Evolutionary conservation across 2,329 filamentous ascomycete species (phyloP).

Genomic region (Graphilbum sp.): DNA sequence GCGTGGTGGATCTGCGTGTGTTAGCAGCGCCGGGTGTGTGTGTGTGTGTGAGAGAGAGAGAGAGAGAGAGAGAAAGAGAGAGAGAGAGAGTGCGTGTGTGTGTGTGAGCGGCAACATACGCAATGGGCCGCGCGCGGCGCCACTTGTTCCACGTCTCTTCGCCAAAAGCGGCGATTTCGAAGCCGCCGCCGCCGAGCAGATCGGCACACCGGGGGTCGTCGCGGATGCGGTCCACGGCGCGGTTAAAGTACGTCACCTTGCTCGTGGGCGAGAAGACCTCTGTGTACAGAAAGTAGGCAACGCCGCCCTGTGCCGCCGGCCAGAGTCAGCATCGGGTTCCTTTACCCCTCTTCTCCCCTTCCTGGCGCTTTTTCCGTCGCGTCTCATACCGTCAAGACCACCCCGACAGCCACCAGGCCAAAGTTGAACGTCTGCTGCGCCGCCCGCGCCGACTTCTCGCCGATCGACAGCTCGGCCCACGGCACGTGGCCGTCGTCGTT

Average conservation of each 20-base stretch:
- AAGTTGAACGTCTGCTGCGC: slow-evolving; percentile 89
- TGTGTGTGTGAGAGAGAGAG: too few relatives aligned
- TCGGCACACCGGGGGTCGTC: slow-evolving; percentile 53
- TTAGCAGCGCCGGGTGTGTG: background rate
- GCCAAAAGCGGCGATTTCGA: slow-evolving; percentile 68
- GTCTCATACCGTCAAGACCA: slow-evolving; percentile 53
- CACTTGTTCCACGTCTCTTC: slow-evolving; percentile 71
- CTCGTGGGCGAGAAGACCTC: slow-evolving; percentile 76
- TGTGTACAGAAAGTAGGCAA: slow-evolving; percentile 61
- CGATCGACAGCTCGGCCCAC: slow-evolving; percentile 59
- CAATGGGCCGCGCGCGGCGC: slow-evolving; percentile 48
- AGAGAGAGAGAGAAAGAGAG: background rate
- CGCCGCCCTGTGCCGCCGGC: slow-evolving; percentile 41
- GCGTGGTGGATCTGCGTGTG: slow-evolving; percentile 41
- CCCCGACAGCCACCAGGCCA: slow-evolving; percentile 55
- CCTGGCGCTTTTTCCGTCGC: too few relatives aligned
- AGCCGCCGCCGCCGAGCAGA: slow-evolving; percentile 55
- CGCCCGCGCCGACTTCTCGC: slow-evolving; percentile 68
- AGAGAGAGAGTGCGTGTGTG: too few relatives aligned
- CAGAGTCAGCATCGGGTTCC: background rate
- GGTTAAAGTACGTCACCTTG: slow-evolving; percentile 78
- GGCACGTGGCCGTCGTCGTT: slow-evolving; percentile 72
- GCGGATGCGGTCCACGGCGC: slow-evolving; percentile 65
- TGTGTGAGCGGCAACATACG: slow-evolving; percentile 23
- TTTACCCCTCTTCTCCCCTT: background rate